Evolutionary conservation across 345 rosid species (phyloP).

Genomic region (Eucalyptus brandiana): DNA sequence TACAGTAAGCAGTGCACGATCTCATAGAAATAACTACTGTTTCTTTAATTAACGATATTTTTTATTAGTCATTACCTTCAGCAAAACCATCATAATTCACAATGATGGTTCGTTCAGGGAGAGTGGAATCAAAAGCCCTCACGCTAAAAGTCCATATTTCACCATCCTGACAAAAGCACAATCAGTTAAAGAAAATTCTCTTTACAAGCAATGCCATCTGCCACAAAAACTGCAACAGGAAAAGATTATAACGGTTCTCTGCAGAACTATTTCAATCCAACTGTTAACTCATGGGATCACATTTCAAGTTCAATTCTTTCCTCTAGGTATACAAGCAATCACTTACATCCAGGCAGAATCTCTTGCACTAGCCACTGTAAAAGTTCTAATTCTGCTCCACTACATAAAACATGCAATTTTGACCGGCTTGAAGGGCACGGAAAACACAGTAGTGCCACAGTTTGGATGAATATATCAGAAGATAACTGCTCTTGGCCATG

Average conservation of each 20-base stretch:
- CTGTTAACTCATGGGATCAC: neutral
- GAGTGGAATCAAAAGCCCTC: constrained; percentile 64
- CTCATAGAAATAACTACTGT: neutral
- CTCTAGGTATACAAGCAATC: neutral
- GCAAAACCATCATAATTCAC: constrained; percentile 97
- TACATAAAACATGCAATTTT: neutral
- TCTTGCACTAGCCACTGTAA: neutral
- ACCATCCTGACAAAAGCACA: constrained; percentile 49
- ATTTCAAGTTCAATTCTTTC: neutral
- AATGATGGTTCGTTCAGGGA: constrained; percentile 72
- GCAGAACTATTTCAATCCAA: neutral
- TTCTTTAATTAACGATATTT: neutral
- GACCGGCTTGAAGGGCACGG: neutral
- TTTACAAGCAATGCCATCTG: neutral
- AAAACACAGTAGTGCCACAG: neutral
- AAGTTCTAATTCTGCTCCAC: neutral
- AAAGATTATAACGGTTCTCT: neutral
- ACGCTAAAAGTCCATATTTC: constrained; percentile 97
- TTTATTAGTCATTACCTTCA: constrained; percentile 42
- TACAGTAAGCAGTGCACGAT: neutral
- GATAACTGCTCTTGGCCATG: neutral
- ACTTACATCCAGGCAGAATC: neutral
- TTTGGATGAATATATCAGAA: neutral
- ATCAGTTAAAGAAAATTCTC: neutral
- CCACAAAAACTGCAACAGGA: neutral